These are phyloP conservation scores for Usnea hakonensis DNA, from an alignment of 495 filamentous ascomycete genomes.

Conservation along the genomic window DNA sequence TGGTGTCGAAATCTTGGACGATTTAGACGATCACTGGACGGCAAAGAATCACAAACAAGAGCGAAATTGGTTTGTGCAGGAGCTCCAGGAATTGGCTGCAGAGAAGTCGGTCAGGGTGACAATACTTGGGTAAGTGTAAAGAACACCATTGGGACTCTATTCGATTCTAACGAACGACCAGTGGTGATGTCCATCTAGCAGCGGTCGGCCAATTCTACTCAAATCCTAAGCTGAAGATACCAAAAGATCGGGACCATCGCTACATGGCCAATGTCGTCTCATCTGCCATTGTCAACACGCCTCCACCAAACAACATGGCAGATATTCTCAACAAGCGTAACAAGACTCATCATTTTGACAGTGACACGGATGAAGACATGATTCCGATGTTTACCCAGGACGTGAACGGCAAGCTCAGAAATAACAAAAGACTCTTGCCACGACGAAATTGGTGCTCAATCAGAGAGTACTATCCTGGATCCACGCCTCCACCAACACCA, in stretches of 20 bases:
- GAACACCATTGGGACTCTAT: not conserved
- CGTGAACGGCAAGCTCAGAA: slow-evolving; percentile 78
- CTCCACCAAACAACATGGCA: slow-evolving; percentile 79
- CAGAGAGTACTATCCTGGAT: slow-evolving; percentile 62
- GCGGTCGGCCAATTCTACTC: slow-evolving; percentile 93
- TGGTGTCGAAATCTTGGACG: slow-evolving; percentile 87
- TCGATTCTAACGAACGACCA: slow-evolving; percentile 26
- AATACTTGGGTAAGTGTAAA: slow-evolving; percentile 55
- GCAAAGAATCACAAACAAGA: slow-evolving; percentile 88
- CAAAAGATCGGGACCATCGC: slow-evolving; percentile 80
- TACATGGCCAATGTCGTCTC: slow-evolving; percentile 91
- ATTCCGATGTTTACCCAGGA: slow-evolving; percentile 85
- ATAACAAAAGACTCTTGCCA: slow-evolving; percentile 86
- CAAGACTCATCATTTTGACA: slow-evolving; percentile 81
- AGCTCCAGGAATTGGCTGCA: slow-evolving; percentile 81
- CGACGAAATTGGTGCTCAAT: slow-evolving; percentile 92
- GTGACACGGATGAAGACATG: slow-evolving; percentile 78
- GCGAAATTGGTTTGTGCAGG: slow-evolving; percentile 76
- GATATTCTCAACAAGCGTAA: slow-evolving; percentile 91
- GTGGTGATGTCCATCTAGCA: slow-evolving; percentile 87
- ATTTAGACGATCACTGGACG: slow-evolving; percentile 94
- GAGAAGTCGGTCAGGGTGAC: slow-evolving; percentile 89
- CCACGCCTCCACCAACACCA: slow-evolving; percentile 62
- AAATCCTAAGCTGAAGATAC: slow-evolving; percentile 65
- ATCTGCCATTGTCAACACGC: slow-evolving; percentile 85